Percentiles rank a stretch among this genome's conserved stretches.
Evolutionary conservation across 805 yeast species (phyloP).

Genomic region (Yamadazyma philogaea): DNA sequence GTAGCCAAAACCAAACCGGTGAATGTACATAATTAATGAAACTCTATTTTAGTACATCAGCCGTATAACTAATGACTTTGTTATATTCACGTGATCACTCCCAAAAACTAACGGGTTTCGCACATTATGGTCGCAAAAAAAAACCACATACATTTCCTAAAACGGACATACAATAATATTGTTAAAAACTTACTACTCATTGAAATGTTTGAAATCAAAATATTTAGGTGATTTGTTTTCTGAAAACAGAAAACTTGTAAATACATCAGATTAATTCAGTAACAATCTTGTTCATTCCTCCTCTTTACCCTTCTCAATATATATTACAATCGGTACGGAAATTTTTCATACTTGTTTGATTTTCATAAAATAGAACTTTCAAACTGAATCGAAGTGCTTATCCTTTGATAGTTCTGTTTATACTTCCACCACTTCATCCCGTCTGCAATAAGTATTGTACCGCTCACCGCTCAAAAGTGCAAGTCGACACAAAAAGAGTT

Average conservation of each 20-base stretch:
- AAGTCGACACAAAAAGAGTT: neutral
- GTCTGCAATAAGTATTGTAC: neutral
- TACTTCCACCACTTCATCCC: neutral
- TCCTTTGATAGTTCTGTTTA: neutral
- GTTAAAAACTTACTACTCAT: constrained; percentile 1
- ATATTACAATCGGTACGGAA: constrained; percentile 8
- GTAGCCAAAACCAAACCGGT: too few relatives aligned
- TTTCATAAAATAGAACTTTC: neutral
- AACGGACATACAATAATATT: constrained; percentile 7
- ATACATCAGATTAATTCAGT: constrained; percentile 13
- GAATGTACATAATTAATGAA: neutral
- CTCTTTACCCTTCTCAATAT: constrained; percentile 2
- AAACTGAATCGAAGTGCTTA: neutral
- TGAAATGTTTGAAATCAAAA: constrained; percentile 11
- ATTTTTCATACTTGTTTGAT: constrained; percentile 4
- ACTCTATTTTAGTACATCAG: neutral
- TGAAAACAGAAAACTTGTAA: constrained; percentile 10
- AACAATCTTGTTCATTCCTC: constrained; percentile 6
- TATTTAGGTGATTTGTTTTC: constrained; percentile 11
- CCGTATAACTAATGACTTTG: neutral
- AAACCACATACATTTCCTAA: constrained; percentile 8
- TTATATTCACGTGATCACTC: constrained; percentile 1
- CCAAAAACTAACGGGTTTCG: neutral
- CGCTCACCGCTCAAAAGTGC: neutral
- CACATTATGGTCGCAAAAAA: constrained; percentile 11